These are phyloP conservation scores for Fragaria vesca DNA, from an alignment of 306 rosid genomes.

Conservation along the genomic window DNA sequence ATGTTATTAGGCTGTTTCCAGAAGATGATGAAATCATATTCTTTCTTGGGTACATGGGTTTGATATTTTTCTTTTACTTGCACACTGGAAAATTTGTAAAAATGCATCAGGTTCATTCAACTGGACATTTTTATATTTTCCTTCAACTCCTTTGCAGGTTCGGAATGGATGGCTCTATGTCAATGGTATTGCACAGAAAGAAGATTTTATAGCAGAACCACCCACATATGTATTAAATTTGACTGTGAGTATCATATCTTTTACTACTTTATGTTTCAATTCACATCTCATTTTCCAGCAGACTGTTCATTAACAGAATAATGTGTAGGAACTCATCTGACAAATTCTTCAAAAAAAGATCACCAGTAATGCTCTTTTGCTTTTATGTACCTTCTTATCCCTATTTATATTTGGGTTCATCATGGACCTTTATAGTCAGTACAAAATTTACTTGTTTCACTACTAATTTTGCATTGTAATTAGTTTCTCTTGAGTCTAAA, in stretches of 20 bases:
- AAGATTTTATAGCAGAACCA: slow-evolving; percentile 59
- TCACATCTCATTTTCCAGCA: background rate
- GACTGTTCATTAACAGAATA: slow-evolving; percentile 2
- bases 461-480: background rate
- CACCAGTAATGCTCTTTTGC: background rate
- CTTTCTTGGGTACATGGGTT: background rate
- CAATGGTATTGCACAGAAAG: slow-evolving; percentile 65
- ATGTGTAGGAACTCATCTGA: background rate
- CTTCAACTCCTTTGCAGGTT: slow-evolving; percentile 45
- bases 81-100: background rate
- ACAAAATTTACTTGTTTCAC: background rate
- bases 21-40: background rate
- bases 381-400: background rate
- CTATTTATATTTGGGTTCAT: slow-evolving; percentile 7
- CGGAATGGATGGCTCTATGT: slow-evolving; percentile 57
- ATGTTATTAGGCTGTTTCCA: background rate
- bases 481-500: background rate
- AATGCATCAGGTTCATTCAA: slow-evolving; percentile 12
- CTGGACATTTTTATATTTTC: slow-evolving; percentile 5
- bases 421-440: background rate
- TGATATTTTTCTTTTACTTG: background rate
- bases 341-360: slow-evolving; percentile 7
- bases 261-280: slow-evolving; percentile 13
- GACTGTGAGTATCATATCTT: slow-evolving; percentile 45
- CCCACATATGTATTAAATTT: slow-evolving; percentile 46